These are phyloP conservation scores for Xylaria hypoxylon DNA, from an alignment of 2,329 filamentous ascomycete species.

Conservation along the genomic window DNA sequence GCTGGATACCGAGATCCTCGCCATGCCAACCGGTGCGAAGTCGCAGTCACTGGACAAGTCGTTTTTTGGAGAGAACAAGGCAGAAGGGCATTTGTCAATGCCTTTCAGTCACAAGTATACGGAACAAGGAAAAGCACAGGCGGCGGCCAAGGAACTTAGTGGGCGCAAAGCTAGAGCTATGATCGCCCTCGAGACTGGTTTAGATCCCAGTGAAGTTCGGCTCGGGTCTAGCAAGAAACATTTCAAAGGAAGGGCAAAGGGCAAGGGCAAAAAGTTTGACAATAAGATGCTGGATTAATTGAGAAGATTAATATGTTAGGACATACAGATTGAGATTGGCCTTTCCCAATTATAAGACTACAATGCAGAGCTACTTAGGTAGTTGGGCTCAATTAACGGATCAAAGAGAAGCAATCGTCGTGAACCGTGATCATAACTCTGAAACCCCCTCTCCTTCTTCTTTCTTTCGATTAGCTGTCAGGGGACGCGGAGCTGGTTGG, in stretches of 20 bases:
- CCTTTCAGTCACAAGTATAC: constrained; percentile 93
- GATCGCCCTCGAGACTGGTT: constrained; percentile 83
- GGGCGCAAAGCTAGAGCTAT: constrained; percentile 86
- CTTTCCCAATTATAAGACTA: constrained; percentile 6
- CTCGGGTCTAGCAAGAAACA: constrained; percentile 85
- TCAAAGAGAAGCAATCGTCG: not conserved
- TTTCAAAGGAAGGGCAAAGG: constrained; percentile 81
- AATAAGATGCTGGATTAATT: constrained; percentile 54
- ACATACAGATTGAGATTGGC: not conserved
- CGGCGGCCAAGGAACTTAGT: constrained; percentile 74
- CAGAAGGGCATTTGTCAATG: constrained; percentile 75
- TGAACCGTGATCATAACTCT: not conserved
- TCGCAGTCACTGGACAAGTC: constrained; percentile 82
- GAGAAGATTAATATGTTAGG: constrained; percentile 24
- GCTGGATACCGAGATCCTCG: constrained; percentile 61
- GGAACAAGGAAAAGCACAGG: constrained; percentile 73
- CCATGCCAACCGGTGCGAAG: constrained; percentile 74
- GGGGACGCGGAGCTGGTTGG: not conserved
- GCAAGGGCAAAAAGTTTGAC: constrained; percentile 65
- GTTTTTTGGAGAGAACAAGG: constrained; percentile 75
- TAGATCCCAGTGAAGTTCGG: constrained; percentile 83
- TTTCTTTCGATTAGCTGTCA: not conserved
- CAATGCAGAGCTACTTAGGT: not conserved
- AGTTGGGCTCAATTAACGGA: not conserved
- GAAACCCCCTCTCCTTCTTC: not conserved